phyloP scores from a whole-genome alignment of 768 basidiomycete species.

The Cubamyces sp. region DNA sequence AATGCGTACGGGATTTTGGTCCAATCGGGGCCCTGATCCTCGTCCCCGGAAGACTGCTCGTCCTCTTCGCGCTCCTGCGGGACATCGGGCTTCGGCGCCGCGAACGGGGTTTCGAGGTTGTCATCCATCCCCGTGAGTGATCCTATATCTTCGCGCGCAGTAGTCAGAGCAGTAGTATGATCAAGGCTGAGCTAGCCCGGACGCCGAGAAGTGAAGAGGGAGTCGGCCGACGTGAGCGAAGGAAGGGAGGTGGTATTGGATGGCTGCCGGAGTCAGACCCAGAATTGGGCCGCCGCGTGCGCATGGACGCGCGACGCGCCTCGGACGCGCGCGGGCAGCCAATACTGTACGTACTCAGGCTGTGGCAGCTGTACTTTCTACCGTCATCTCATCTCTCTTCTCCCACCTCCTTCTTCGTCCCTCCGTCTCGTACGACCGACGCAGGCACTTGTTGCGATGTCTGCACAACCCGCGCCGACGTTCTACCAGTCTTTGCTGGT shows the following conservation, averaged over 20 bases:
- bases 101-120: conserved; percentile 50
- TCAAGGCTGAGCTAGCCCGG: no score
- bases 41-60: conserved; percentile 67
- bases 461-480: conserved; percentile 26
- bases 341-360: no score
- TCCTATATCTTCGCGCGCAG: no score
- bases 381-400: neutral
- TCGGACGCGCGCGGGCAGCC: neutral
- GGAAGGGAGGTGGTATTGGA: neutral
- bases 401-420: no score
- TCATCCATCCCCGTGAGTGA: conserved; percentile 56
- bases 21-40: conserved; percentile 82
- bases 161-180: no score
- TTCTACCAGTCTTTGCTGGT: conserved; percentile 40
- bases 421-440: neutral
- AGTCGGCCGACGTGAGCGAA: conserved; percentile 5
- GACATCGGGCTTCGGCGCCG: conserved; percentile 35
- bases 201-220: neutral
- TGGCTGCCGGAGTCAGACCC: conserved; percentile 8
- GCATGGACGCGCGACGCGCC: conserved; percentile 13
- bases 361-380: no score
- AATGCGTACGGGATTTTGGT: conserved; percentile 66
- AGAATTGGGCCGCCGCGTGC: no score
- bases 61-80: conserved; percentile 45
- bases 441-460: conserved; percentile 14